Conservation (phyloP, 768 basidiomycete species). For the Naganishia onofrii region DNA sequence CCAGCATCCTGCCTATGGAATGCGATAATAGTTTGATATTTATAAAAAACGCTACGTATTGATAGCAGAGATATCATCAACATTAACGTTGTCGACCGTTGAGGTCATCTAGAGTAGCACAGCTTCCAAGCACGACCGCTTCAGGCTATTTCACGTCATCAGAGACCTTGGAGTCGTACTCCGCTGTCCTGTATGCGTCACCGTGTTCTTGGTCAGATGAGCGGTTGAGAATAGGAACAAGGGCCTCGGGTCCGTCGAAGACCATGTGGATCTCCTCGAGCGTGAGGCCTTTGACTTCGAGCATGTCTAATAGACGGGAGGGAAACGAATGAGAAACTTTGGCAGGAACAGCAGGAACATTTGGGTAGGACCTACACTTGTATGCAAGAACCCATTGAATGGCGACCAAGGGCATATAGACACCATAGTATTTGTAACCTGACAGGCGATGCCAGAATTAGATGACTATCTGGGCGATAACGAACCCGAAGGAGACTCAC, state of each 20-base stretch:
- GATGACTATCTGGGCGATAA: not conserved
- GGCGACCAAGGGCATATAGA: conserved; percentile 52
- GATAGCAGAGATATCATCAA: not conserved
- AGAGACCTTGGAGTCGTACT: conserved; percentile 11
- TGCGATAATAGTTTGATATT: not conserved
- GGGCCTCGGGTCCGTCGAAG: conserved; percentile 41
- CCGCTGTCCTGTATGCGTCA: not conserved
- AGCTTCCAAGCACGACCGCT: not conserved
- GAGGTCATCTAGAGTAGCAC: not conserved
- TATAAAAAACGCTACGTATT: not conserved
- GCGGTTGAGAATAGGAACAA: conserved; percentile 32
- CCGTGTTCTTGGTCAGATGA: not conserved
- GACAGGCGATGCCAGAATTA: not conserved
- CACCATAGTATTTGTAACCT: conserved; percentile 51
- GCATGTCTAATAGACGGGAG: conserved; percentile 39
- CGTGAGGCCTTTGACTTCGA: conserved; percentile 46
- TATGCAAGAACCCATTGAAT: conserved; percentile 50
- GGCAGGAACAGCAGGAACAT: too few relatives aligned
- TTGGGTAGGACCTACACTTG: conserved; percentile 38
- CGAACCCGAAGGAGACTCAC: conserved; percentile 28
- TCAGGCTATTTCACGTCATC: conserved; percentile 11
- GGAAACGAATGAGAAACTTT: not conserved
- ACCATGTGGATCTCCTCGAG: conserved; percentile 48
- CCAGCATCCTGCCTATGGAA: too few relatives aligned
- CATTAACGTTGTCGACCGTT: not conserved